Evolutionary conservation across 352 stramenopile genomes (phyloP).

Genomic region (Phytophthora sojae): DNA sequence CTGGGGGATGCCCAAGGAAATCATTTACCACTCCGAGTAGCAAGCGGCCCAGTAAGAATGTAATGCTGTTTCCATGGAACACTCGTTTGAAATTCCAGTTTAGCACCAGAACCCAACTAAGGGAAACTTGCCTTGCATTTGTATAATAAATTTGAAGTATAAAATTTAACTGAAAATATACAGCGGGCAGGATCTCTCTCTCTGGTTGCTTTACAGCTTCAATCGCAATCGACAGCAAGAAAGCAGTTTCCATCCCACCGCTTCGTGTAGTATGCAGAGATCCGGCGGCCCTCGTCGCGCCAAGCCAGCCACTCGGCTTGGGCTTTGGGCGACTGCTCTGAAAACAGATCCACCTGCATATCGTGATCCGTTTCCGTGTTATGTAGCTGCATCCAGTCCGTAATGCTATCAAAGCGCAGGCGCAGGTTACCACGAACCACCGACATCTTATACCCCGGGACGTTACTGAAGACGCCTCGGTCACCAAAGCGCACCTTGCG

Average conservation of each 20-base stretch:
- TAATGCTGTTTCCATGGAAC: too few relatives aligned
- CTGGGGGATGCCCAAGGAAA: too few relatives aligned
- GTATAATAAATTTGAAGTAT: too few relatives aligned
- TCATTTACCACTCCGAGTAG: too few relatives aligned
- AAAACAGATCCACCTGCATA: constrained; percentile 41
- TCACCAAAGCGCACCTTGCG: constrained; percentile 10
- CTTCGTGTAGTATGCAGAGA: constrained; percentile 56
- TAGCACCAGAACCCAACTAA: too few relatives aligned
- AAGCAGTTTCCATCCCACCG: constrained; percentile 48
- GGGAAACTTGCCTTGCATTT: too few relatives aligned
- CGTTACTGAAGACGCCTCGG: constrained; percentile 7
- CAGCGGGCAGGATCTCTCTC: too few relatives aligned
- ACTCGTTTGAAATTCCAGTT: too few relatives aligned
- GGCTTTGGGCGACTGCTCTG: constrained; percentile 12
- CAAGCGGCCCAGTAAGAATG: too few relatives aligned
- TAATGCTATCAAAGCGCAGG: constrained; percentile 44
- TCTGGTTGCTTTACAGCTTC: neutral
- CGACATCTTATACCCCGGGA: constrained; percentile 2
- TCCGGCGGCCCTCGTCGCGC: constrained; percentile 25
- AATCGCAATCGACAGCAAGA: constrained; percentile 2
- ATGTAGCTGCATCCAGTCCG: constrained; percentile 35
- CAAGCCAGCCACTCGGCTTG: constrained; percentile 12
- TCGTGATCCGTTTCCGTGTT: constrained; percentile 42
- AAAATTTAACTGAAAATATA: too few relatives aligned
- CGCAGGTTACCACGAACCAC: constrained; percentile 32